Conservation (phyloP, 2,329 filamentous ascomycete genomes). For the Nothopassalora personata region DNA sequence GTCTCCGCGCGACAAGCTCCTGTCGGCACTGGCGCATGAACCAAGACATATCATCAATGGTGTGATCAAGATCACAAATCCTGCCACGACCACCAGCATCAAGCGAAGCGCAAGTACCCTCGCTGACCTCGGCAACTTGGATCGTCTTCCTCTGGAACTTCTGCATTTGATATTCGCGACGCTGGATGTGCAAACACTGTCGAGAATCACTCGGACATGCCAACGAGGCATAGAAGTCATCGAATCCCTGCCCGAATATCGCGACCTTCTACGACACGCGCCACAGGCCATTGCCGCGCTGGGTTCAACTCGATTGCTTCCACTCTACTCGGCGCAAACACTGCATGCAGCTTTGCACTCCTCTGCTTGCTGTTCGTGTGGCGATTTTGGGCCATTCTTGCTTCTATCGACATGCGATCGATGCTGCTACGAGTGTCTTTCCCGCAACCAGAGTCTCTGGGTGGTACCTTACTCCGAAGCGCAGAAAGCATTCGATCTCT, state of each 20-base stretch:
- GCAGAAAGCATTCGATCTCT: slow-evolving; percentile 2
- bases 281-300: slow-evolving; percentile 4
- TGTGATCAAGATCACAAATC: slow-evolving; percentile 1
- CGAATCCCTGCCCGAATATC: slow-evolving; percentile 4
- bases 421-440: slow-evolving; percentile 9
- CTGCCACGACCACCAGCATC: background rate
- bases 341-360: slow-evolving; percentile 6
- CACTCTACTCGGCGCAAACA: background rate
- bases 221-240: slow-evolving; percentile 2
- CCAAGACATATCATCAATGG: slow-evolving; percentile 5
- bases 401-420: slow-evolving; percentile 7
- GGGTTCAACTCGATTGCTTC: slow-evolving; percentile 2
- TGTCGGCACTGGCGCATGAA: slow-evolving; percentile 18
- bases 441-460: slow-evolving; percentile 6
- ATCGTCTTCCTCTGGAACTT: slow-evolving; percentile 6
- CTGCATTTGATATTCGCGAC: slow-evolving; percentile 9
- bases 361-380: slow-evolving; percentile 1
- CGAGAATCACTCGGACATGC: slow-evolving; percentile 5
- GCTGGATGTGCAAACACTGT: slow-evolving; percentile 7
- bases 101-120: background rate
- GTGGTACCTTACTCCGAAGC: background rate
- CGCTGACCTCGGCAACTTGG: background rate
- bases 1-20: slow-evolving; percentile 26
- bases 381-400: slow-evolving; percentile 6
- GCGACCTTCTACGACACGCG: slow-evolving; percentile 7